Conservation (phyloP, 1,139 yeast genomes). For the Geotrichum siamense region DNA sequence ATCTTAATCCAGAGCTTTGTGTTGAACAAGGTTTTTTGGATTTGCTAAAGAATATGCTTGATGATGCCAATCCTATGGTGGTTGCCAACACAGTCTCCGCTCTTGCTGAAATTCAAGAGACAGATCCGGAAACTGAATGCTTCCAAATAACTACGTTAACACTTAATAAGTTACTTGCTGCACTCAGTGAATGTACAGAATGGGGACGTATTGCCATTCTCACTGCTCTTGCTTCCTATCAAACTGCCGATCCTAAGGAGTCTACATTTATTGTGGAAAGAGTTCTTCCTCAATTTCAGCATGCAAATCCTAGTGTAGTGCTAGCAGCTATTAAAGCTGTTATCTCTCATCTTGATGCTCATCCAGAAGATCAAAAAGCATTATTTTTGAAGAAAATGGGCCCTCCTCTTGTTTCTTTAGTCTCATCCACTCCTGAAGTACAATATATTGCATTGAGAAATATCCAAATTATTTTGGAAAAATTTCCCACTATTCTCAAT, state of each 20-base stretch:
- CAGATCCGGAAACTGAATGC: conserved; percentile 50
- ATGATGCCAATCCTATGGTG: conserved; percentile 93
- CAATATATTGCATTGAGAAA: conserved; percentile 93
- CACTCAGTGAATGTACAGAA: conserved; percentile 94
- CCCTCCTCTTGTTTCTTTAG: conserved; percentile 87
- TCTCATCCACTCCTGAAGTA: conserved; percentile 85
- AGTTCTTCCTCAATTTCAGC: conserved; percentile 92
- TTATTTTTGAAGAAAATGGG: conserved; percentile 62
- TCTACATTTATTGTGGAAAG: conserved; percentile 85
- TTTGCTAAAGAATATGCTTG: conserved; percentile 58
- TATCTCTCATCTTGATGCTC: conserved; percentile 57
- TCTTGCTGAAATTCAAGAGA: conserved; percentile 69
- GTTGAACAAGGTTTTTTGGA: conserved; percentile 81
- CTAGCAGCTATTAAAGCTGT: conserved; percentile 79
- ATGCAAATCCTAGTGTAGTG: conserved; percentile 94
- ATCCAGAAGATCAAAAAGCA: conserved; percentile 42
- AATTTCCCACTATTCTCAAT: conserved; percentile 71
- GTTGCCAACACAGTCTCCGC: conserved; percentile 84
- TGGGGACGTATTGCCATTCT: conserved; percentile 96
- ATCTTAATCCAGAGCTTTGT: conserved; percentile 72
- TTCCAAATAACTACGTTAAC: conserved; percentile 40
- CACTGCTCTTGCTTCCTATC: conserved; percentile 69
- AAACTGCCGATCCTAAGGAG: conserved; percentile 50
- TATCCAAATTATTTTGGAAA: conserved; percentile 81
- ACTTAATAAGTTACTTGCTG: conserved; percentile 62